Conservation (phyloP, 2,329 filamentous ascomycete species). For the Aspergillus hiratsukae region DNA sequence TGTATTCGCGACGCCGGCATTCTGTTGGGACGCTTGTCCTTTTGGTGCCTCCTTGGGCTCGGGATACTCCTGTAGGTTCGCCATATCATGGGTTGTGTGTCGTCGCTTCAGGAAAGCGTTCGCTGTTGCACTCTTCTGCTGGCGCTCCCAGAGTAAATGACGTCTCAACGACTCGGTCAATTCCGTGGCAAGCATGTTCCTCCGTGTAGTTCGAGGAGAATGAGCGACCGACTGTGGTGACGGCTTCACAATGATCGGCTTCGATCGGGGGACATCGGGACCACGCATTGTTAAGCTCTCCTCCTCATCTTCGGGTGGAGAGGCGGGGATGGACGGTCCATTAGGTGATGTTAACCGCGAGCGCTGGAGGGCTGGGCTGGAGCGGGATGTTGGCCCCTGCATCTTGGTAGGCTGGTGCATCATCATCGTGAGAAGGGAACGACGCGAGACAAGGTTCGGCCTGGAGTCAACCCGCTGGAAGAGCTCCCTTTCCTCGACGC, state of each 20-base stretch:
- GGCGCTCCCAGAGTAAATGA: constrained; percentile 89
- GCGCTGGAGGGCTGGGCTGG: constrained; percentile 41
- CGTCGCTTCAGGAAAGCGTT: constrained; percentile 85
- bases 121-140: constrained; percentile 85
- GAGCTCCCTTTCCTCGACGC: constrained; percentile 70
- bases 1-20: constrained; percentile 17
- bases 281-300: constrained; percentile 60
- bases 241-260: constrained; percentile 73
- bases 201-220: constrained; percentile 84
- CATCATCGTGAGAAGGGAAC: constrained; percentile 84
- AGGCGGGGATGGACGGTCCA: constrained; percentile 61
- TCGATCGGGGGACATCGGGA: constrained; percentile 64
- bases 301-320: constrained; percentile 54
- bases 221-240: constrained; percentile 68
- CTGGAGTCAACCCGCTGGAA: constrained; percentile 88
- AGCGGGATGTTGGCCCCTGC: constrained; percentile 55
- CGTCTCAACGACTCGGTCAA: constrained; percentile 88
- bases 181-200: constrained; percentile 94
- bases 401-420: constrained; percentile 76
- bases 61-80: constrained; percentile 79
- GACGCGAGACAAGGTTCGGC: constrained; percentile 75
- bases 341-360: constrained; percentile 64
- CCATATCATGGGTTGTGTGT: constrained; percentile 86
- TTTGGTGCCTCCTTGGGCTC: constrained; percentile 56
- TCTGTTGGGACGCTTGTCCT: constrained; percentile 15